Evolutionary conservation across 2,329 filamentous ascomycete genomes (phyloP), one percentile per base, ranked within the genome.

Genomic region (Ophiostoma australiae): DNA sequence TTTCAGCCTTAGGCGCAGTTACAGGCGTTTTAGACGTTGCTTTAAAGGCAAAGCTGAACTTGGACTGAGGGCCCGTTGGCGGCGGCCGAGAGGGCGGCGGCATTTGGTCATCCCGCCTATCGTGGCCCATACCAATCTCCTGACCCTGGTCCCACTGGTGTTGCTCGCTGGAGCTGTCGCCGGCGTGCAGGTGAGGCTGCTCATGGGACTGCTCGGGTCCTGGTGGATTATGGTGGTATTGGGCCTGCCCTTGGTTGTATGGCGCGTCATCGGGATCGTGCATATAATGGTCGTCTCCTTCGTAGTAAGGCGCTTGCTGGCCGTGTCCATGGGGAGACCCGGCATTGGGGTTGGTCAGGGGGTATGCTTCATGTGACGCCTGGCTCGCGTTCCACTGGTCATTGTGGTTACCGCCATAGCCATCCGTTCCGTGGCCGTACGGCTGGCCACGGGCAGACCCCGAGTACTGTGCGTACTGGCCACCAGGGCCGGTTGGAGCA

Each of bases 11-110:
- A 3, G 87, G 87, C 15, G 83, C 82, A 10, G 87, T 81, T 17
- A 86, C 81, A 1, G 84, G 80, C 8, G 84, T 81, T 75, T 90
- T 90, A 13, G 84, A 85, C 61, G 90, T 86, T 11, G 89, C 86
- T 78, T 97, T 97, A 80, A 98, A 93, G 1, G 93, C 93, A 79
- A 98, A 98, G 78, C 93, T 96, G 77, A 97, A 96, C 80, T 94
- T 95, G 65, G 88, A 80, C 44, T 84, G 83, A n/a, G 63, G 35
- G 8, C 33, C 63, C 35, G 84, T 82, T 27, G 85, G 83, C 1
- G 85, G 80, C 55, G 86, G 82, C 71, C 86, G 85, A 71, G 80
- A 82, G 13, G 73, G 84, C 27, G 85, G 85, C 39, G 84, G 84
- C 80, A 87, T 86, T 70, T 84, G 77, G 67, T 81, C 73, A 27